Conservation (phyloP, 257 asterid genomes). For the Handroanthus guayacan region DNA sequence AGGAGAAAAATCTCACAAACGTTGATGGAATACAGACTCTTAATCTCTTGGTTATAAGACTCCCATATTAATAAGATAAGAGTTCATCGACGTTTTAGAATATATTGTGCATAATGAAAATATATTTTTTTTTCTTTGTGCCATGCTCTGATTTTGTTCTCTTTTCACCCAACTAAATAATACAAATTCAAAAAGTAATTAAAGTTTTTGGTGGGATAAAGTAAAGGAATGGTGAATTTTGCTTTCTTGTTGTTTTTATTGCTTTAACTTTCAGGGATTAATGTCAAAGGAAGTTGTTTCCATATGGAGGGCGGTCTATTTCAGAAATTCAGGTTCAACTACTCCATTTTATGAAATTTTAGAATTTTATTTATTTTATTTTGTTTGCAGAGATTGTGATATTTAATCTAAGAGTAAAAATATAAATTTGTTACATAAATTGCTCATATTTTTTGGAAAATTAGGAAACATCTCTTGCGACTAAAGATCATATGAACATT, state of each 20-base stretch:
- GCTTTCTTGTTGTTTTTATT: neutral
- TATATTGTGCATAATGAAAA: no score
- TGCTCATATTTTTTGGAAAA: neutral
- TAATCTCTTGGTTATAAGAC: no score
- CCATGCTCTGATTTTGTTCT: neutral
- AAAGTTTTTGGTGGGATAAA: neutral
- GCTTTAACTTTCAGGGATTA: constrained; percentile 26
- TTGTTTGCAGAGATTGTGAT: neutral
- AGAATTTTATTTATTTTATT: neutral
- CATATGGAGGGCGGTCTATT: constrained; percentile 19
- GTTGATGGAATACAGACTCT: no score
- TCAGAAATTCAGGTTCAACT: constrained; percentile 31
- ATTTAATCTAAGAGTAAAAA: neutral
- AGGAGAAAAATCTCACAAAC: no score
- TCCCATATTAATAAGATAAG: no score
- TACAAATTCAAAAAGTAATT: neutral
- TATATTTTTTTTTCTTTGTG: no score
- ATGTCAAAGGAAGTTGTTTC: constrained; percentile 28
- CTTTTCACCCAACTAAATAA: neutral
- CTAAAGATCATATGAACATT: neutral
- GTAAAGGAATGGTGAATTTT: neutral
- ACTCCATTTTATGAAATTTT: constrained; percentile 38
- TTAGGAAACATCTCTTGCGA: constrained; percentile 31
- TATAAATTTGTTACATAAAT: neutral
- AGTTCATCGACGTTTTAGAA: no score